Evolutionary conservation across 345 rosid species (phyloP).

Genomic region (Dipteronia dyeriana): DNA sequence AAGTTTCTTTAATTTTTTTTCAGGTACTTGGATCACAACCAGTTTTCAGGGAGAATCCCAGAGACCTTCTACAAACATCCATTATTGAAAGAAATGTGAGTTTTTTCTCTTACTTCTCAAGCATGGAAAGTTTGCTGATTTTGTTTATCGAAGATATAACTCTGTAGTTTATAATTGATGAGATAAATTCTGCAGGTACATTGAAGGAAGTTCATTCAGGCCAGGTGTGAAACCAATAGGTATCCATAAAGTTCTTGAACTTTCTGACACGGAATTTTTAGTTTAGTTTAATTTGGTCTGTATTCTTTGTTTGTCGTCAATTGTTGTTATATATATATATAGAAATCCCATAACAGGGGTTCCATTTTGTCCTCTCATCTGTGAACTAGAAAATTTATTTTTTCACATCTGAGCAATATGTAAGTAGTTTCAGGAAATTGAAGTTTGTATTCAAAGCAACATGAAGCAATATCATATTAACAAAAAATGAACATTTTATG

Average conservation of each 20-base stretch:
- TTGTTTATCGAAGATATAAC: neutral
- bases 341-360: slow-evolving; percentile 7
- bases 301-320: slow-evolving; percentile 13
- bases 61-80: slow-evolving; percentile 67
- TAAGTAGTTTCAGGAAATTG: neutral
- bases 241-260: slow-evolving; percentile 64
- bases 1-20: slow-evolving; percentile 7
- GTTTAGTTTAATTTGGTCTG: slow-evolving; percentile 33
- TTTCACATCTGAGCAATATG: slow-evolving; percentile 1
- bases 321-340: neutral
- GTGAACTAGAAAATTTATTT: slow-evolving; percentile 13
- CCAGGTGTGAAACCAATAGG: slow-evolving; percentile 67
- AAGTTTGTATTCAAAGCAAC: neutral
- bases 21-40: slow-evolving; percentile 87
- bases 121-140: neutral
- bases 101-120: slow-evolving; percentile 21
- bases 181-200: slow-evolving; percentile 47
- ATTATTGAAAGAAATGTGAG: slow-evolving; percentile 74
- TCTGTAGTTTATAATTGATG: slow-evolving; percentile 2
- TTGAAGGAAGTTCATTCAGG: slow-evolving; percentile 77
- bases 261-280: slow-evolving; percentile 57
- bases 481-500: neutral
- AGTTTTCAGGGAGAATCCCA: slow-evolving; percentile 69
- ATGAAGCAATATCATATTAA: neutral
- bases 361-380: slow-evolving; percentile 1